These are phyloP conservation scores for Mucor sp. DNA, from an alignment of 371 early-diverging fungal species.

Conservation along the genomic window DNA sequence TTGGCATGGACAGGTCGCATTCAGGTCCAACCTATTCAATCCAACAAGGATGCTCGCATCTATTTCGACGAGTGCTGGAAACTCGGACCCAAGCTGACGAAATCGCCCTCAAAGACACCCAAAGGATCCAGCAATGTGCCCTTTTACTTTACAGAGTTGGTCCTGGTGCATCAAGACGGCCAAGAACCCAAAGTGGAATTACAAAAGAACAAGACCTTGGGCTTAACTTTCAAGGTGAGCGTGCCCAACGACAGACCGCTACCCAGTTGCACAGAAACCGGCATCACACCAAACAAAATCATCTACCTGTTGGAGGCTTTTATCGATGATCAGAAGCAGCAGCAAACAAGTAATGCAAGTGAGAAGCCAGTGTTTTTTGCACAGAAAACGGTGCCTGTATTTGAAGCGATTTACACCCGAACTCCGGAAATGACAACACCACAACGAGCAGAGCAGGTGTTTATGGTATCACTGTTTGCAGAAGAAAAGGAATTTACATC, in stretches of 20 bases:
- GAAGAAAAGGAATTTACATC: constrained; percentile 2
- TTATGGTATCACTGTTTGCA: constrained; percentile 4
- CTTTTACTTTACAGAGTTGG: constrained; percentile 6
- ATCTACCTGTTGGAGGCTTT: constrained; percentile 26
- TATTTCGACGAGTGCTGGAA: constrained; percentile 25
- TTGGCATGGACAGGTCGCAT: constrained; percentile 29
- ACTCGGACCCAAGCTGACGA: constrained; percentile 9
- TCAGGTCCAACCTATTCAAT: constrained; percentile 19
- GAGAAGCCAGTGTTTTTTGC: constrained; percentile 13
- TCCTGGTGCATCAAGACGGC: background rate
- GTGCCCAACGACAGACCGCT: constrained; percentile 23
- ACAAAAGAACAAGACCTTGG: constrained; percentile 20
- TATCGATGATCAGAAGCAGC: constrained; percentile 8
- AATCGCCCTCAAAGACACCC: background rate
- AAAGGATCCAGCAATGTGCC: constrained; percentile 6
- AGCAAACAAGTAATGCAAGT: background rate
- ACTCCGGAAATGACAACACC: constrained; percentile 17
- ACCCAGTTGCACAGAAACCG: constrained; percentile 19
- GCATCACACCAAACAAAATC: constrained; percentile 10
- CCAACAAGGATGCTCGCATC: constrained; percentile 8
- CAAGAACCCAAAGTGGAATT: constrained; percentile 19
- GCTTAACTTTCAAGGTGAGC: constrained; percentile 15
- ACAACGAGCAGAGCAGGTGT: constrained; percentile 16
- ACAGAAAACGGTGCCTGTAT: constrained; percentile 14
- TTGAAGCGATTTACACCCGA: constrained; percentile 16